Percentiles rank a stretch among this genome's conserved stretches.
phyloP scores from a whole-genome alignment of 2,329 filamentous ascomycete genomes.

The Anthostomella pinea region DNA sequence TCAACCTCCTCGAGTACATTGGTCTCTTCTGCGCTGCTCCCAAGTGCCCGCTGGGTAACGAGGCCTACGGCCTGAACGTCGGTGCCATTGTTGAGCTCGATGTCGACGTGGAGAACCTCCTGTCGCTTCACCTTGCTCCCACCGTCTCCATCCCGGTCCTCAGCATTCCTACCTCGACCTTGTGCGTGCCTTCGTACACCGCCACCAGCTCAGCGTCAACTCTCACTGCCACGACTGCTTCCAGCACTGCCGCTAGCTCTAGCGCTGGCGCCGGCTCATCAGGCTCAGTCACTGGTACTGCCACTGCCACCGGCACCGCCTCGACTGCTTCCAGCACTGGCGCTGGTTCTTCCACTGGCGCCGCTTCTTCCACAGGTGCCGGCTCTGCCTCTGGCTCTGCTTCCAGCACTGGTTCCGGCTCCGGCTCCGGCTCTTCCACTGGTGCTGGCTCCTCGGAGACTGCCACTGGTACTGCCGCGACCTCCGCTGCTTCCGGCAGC shows the following conservation, averaged over 20 bases:
- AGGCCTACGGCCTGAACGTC: conserved; percentile 39
- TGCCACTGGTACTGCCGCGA: conserved; percentile 1
- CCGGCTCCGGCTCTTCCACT: conserved; percentile 2
- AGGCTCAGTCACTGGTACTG: conserved; percentile 2
- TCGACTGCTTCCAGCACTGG: not conserved
- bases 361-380: not conserved
- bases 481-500: conserved; percentile 2
- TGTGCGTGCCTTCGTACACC: conserved; percentile 31
- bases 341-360: conserved; percentile 1
- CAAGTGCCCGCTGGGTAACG: conserved; percentile 36
- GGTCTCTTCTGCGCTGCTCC: conserved; percentile 37
- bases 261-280: conserved; percentile 1
- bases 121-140: conserved; percentile 38
- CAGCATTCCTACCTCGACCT: conserved; percentile 34
- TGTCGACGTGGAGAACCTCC: conserved; percentile 34
- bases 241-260: not conserved
- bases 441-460: not conserved
- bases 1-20: conserved; percentile 54
- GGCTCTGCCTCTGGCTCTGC: conserved; percentile 4
- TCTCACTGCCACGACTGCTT: conserved; percentile 6
- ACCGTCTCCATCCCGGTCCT: conserved; percentile 40
- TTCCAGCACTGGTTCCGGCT: conserved; percentile 6
- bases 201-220: conserved; percentile 12
- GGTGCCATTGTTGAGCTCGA: conserved; percentile 35
- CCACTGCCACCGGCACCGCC: conserved; percentile 2